Conservation (phyloP, 2,329 filamentous ascomycete species). For the Xylaria digitata region DNA sequence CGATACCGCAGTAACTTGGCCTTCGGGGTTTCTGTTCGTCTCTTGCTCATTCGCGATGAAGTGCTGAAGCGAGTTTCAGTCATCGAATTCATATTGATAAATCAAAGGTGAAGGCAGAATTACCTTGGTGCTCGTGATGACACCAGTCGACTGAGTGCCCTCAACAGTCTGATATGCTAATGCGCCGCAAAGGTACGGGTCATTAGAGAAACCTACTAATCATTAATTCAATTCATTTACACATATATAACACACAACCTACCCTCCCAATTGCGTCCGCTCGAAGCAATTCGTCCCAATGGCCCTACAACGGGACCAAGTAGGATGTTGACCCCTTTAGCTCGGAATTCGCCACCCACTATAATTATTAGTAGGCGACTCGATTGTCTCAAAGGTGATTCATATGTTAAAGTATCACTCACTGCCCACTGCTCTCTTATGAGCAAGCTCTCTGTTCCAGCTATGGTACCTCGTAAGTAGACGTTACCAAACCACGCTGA, state of each 20-base stretch:
- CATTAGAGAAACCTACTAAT: conserved; percentile 54
- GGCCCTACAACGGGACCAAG: conserved; percentile 81
- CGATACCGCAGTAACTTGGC: conserved; percentile 63
- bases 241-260: background rate
- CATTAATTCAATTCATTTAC: conserved; percentile 8
- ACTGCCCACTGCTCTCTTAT: conserved; percentile 72
- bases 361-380: conserved; percentile 11
- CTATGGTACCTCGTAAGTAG: conserved; percentile 34
- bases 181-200: conserved; percentile 70
- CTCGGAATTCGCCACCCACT: conserved; percentile 78
- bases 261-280: conserved; percentile 75
- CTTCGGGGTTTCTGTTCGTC: conserved; percentile 71
- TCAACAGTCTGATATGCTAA: conserved; percentile 65
- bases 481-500: background rate
- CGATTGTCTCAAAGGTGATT: background rate
- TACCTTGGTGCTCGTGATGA: conserved; percentile 73
- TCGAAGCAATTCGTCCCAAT: conserved; percentile 68
- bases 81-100: background rate
- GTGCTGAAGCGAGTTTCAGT: conserved; percentile 56
- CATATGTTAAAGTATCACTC: background rate
- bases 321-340: conserved; percentile 82
- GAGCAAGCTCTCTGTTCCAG: conserved; percentile 80
- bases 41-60: conserved; percentile 82
- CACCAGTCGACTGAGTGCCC: conserved; percentile 76
- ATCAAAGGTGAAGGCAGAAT: background rate